A percentile compares a stretch with the other conserved stretches of the same genome.
Conservation (phyloP, 768 basidiomycete genomes). For the Kockovaella imperatae region DNA sequence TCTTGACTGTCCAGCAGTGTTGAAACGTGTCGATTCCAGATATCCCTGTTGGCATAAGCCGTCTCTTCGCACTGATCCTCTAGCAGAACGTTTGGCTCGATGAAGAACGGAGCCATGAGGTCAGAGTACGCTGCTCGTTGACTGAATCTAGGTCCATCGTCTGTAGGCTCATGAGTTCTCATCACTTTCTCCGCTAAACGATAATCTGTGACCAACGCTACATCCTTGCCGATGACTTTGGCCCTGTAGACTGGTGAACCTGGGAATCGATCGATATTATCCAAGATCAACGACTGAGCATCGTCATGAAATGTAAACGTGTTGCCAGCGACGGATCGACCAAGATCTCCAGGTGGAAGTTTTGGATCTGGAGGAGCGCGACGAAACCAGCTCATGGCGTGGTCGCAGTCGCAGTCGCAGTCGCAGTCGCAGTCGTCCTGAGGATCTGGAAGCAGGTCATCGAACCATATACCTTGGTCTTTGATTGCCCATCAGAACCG, state of each 20-base stretch:
- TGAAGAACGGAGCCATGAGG: constrained; percentile 3
- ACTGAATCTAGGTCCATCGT: constrained; percentile 2
- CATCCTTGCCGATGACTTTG: constrained; percentile 1
- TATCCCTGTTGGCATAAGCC: neutral
- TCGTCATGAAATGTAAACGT: constrained; percentile 3
- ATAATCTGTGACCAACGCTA: constrained; percentile 3
- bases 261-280: neutral
- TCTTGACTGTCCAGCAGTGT: too few species aligned
- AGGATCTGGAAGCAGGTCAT: too few species aligned
- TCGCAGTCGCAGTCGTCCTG: too few species aligned
- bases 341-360: constrained; percentile 1
- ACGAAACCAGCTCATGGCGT: constrained; percentile 1
- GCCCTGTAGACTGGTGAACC: neutral
- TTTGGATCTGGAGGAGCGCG: neutral
- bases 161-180: too few species aligned
- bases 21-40: constrained; percentile 1
- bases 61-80: constrained; percentile 2
- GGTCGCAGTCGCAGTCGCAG: too few species aligned
- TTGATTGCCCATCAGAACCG: too few species aligned
- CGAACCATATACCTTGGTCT: too few species aligned
- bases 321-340: constrained; percentile 4
- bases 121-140: constrained; percentile 5
- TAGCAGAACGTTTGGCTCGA: constrained; percentile 5
- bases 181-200: neutral
- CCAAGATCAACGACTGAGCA: neutral